Percentiles rank a stretch among this genome's conserved stretches.
phyloP scores from a whole-genome alignment of 1,284 basidiomycete species.

The Exsudoporus floridanus region DNA sequence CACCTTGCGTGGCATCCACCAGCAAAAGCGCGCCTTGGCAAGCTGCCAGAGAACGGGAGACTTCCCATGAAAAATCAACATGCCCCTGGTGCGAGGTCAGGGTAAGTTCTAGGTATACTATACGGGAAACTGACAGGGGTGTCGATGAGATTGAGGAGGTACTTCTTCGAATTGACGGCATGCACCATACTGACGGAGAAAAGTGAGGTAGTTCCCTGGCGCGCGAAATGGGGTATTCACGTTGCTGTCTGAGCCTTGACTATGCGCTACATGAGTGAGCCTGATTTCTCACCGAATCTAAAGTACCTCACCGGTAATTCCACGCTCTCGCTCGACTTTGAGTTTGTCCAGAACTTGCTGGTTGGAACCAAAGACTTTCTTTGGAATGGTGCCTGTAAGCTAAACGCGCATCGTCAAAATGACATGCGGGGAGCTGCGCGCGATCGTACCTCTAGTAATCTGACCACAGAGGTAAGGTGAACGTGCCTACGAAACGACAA shows the following conservation, averaged over 20 bases:
- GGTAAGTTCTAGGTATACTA: neutral
- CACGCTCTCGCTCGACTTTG: slow-evolving; percentile 94
- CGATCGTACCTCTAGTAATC: slow-evolving; percentile 64
- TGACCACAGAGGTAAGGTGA: slow-evolving; percentile 26
- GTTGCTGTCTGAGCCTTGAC: slow-evolving; percentile 94
- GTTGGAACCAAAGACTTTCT: slow-evolving; percentile 63
- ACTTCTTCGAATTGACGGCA: slow-evolving; percentile 49
- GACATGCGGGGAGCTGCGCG: neutral
- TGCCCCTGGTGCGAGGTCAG: slow-evolving; percentile 61
- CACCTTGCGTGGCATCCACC: slow-evolving; percentile 95
- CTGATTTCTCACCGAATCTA: neutral
- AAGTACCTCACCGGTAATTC: slow-evolving; percentile 73
- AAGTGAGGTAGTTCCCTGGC: slow-evolving; percentile 3
- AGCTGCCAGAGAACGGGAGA: slow-evolving; percentile 88
- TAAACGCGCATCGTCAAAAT: slow-evolving; percentile 35
- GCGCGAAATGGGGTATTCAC: slow-evolving; percentile 34
- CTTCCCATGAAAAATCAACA: slow-evolving; percentile 97
- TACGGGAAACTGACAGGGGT: slow-evolving; percentile 67
- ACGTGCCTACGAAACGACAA: neutral
- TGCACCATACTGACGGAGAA: slow-evolving; percentile 70
- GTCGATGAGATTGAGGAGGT: slow-evolving; percentile 94
- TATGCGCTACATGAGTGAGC: slow-evolving; percentile 15
- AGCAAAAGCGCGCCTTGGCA: slow-evolving; percentile 91
- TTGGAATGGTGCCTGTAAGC: slow-evolving; percentile 85
- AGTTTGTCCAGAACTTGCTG: slow-evolving; percentile 94